Evolutionary conservation across 2,329 filamentous ascomycete species (phyloP).

Genomic region (Aspergillus tamarii): DNA sequence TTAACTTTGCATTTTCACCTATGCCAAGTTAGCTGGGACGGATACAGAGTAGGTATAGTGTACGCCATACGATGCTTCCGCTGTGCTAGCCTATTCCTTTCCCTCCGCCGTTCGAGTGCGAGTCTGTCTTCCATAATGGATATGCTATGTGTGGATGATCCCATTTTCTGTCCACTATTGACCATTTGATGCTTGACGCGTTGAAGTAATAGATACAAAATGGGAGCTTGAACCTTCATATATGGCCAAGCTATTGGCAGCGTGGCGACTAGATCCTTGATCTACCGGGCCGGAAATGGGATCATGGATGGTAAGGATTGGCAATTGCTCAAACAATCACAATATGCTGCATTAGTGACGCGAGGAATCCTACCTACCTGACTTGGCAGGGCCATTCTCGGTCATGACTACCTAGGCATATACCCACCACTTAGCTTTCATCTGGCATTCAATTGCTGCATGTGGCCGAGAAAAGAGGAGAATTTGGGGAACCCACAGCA

Average conservation of each 20-base stretch:
- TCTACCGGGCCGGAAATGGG: constrained; percentile 1
- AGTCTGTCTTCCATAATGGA: constrained; percentile 4
- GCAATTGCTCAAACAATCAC: not conserved
- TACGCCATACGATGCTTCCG: constrained; percentile 1
- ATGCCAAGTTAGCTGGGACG: not conserved
- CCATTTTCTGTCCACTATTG: not conserved
- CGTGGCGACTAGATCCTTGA: constrained; percentile 5
- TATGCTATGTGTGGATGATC: not conserved
- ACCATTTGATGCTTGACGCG: not conserved
- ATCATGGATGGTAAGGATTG: not conserved
- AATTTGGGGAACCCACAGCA: not conserved
- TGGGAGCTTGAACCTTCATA: not conserved
- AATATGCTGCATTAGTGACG: not conserved
- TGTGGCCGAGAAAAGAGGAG: not conserved
- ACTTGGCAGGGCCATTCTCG: not conserved
- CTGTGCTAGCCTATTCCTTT: constrained; percentile 7
- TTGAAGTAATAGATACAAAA: not conserved
- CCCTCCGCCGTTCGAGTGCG: constrained; percentile 4
- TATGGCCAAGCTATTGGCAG: not conserved
- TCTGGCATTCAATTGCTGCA: not conserved
- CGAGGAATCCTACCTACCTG: not conserved
- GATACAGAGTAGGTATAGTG: not conserved
- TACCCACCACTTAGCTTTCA: not conserved
- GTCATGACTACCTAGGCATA: not conserved
- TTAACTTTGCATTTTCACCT: not conserved